Evolutionary conservation across 2,329 filamentous ascomycete genomes (phyloP).

Genomic region (Trichoderma cornu-damae): DNA sequence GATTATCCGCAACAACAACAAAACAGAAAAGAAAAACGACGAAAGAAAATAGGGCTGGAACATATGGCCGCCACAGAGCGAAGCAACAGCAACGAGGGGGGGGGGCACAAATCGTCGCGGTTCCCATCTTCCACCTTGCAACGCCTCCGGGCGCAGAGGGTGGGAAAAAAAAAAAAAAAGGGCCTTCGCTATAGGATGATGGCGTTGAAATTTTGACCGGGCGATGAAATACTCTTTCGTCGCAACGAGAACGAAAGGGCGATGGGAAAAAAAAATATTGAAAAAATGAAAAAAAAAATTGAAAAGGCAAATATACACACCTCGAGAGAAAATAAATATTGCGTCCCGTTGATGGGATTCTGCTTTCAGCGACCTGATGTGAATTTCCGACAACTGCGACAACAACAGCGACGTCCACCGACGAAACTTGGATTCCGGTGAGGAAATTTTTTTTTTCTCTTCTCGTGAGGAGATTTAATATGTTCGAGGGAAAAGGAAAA

Average conservation of each 20-base stretch:
- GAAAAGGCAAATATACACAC: slow-evolving; percentile 11
- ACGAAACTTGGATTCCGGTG: slow-evolving; percentile 2
- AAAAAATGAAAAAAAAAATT: neutral
- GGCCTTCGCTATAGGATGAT: neutral
- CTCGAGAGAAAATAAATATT: neutral
- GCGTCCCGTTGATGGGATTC: neutral
- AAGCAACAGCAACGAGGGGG: neutral
- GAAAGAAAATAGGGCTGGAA: too few relatives aligned
- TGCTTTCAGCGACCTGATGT: neutral
- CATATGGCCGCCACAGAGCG: neutral
- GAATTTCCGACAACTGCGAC: slow-evolving; percentile 15
- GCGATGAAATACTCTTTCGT: neutral
- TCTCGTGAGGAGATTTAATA: slow-evolving; percentile 11
- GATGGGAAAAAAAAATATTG: neutral
- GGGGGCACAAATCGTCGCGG: neutral
- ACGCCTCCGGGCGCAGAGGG: too few relatives aligned
- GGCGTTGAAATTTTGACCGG: neutral
- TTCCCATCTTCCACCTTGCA: neutral
- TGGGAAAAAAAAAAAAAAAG: neutral
- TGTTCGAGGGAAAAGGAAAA: slow-evolving; percentile 14
- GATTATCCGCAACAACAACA: neutral
- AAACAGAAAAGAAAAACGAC: neutral
- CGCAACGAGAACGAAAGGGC: neutral
- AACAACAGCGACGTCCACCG: slow-evolving; percentile 17
- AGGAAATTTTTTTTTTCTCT: slow-evolving; percentile 18